phyloP scores from a whole-genome alignment of 306 rosid genomes.

The Crataegus laevigata region DNA sequence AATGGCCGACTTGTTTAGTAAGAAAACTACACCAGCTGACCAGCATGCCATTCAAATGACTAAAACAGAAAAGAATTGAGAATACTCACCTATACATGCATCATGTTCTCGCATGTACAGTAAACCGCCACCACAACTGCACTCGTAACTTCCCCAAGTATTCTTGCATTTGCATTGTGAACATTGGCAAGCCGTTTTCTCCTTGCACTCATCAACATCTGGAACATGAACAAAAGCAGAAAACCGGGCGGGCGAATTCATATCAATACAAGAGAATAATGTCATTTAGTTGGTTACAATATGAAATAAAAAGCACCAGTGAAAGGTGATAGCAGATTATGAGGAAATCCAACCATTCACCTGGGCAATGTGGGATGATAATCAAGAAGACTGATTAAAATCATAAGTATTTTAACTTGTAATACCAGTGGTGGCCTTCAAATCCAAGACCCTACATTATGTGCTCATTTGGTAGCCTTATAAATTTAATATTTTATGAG shows the following conservation, averaged over 20 bases:
- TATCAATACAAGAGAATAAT: background rate
- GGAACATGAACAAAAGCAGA: slow-evolving; percentile 18
- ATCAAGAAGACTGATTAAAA: background rate
- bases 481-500: background rate
- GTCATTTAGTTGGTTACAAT: background rate
- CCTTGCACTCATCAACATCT: slow-evolving; percentile 88
- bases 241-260: background rate
- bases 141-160: slow-evolving; percentile 85
- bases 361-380: background rate
- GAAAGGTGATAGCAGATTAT: background rate
- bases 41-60: background rate
- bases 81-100: slow-evolving; percentile 59
- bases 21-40: background rate
- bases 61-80: background rate
- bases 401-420: background rate
- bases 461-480: background rate
- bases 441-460: background rate
- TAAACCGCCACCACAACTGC: slow-evolving; percentile 62
- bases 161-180: slow-evolving; percentile 74
- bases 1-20: background rate
- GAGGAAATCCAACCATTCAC: background rate
- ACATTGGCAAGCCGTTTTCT: slow-evolving; percentile 72
- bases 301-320: background rate
- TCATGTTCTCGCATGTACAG: slow-evolving; percentile 72
- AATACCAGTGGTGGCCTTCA: background rate